Evolutionary conservation across 2,329 filamentous ascomycete genomes (phyloP).

Genomic region (Alternaria infectoria): DNA sequence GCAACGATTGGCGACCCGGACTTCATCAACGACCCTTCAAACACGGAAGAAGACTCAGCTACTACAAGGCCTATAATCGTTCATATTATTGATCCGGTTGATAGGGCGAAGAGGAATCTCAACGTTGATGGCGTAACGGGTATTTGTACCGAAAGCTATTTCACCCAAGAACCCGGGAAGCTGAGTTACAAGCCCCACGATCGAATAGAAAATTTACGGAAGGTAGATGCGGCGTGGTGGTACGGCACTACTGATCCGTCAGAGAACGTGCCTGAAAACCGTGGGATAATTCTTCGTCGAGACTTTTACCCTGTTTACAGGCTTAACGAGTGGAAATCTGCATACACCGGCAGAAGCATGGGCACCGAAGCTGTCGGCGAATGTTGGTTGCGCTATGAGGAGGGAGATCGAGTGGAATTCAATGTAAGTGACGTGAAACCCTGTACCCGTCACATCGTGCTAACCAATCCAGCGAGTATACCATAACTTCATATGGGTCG

Average conservation of each 20-base stretch:
- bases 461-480: neutral
- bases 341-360: neutral
- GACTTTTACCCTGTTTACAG: neutral
- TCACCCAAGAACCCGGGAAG: neutral
- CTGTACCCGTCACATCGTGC: neutral
- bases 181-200: neutral
- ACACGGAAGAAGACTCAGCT: neutral
- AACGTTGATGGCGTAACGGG: neutral
- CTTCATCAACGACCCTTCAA: neutral
- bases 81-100: neutral
- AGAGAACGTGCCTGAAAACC: neutral
- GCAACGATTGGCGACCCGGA: neutral
- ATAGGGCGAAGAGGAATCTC: neutral
- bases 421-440: neutral
- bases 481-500: neutral
- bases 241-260: neutral
- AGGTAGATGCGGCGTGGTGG: neutral
- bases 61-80: neutral
- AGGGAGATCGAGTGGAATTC: neutral
- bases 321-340: neutral
- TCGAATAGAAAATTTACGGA: neutral
- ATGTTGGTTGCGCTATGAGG: neutral
- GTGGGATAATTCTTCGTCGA: neutral
- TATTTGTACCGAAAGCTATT: neutral
- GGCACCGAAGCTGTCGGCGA: neutral